A percentile compares a stretch with the other conserved stretches of the same genome.
These are phyloP conservation scores for Cucurbita argyrosperma DNA, from an alignment of 306 rosid genomes.

Conservation along the genomic window DNA sequence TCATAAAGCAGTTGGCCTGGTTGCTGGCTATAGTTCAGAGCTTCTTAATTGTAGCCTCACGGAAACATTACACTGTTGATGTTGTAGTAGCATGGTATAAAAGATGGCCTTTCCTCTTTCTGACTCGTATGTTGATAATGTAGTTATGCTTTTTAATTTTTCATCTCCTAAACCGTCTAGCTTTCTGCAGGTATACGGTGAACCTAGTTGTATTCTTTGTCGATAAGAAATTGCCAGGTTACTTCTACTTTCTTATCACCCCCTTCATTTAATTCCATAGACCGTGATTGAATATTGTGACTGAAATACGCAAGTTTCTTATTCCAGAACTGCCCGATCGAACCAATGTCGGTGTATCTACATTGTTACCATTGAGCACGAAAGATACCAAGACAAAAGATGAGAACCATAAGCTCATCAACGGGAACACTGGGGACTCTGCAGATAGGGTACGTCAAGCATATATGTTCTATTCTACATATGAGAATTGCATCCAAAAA, in stretches of 20 bases:
- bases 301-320: not conserved
- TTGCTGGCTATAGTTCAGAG: constrained; percentile 27
- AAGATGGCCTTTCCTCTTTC: not conserved
- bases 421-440: constrained; percentile 16
- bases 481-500: not conserved
- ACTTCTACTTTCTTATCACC: constrained; percentile 1
- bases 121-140: not conserved
- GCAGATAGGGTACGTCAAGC: constrained; percentile 10
- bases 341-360: constrained; percentile 15
- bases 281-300: not conserved
- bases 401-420: constrained; percentile 17
- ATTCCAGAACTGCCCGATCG: constrained; percentile 34
- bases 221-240: constrained; percentile 32
- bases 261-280: not conserved
- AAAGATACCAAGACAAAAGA: constrained; percentile 26
- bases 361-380: constrained; percentile 20
- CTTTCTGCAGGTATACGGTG: constrained; percentile 30
- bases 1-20: constrained; percentile 38
- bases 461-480: not conserved
- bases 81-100: constrained; percentile 33
- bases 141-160: not conserved
- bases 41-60: constrained; percentile 38
- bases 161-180: not conserved
- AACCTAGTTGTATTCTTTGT: constrained; percentile 30
- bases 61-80: constrained; percentile 39